These are phyloP conservation scores for Melampsora americana DNA, from an alignment of 1,284 basidiomycete species.

Conservation along the genomic window DNA sequence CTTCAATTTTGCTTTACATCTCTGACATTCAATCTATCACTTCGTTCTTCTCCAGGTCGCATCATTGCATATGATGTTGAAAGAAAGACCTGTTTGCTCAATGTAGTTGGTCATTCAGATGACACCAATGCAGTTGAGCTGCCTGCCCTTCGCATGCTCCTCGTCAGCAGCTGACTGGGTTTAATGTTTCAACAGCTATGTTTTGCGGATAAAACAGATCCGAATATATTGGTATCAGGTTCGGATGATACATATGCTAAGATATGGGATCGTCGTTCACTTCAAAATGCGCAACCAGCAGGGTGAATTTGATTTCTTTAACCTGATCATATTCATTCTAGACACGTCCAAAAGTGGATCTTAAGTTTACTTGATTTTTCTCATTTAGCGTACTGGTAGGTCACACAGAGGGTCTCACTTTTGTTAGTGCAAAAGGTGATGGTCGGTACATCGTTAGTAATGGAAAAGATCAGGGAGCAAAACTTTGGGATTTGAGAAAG, in stretches of 20 bases:
- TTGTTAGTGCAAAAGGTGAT: constrained; percentile 62
- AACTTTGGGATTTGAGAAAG: constrained; percentile 90
- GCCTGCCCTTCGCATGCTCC: background rate
- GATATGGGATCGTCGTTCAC: constrained; percentile 91
- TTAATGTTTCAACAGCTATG: constrained; percentile 60
- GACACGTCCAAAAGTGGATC: constrained; percentile 67
- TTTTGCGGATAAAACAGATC: constrained; percentile 86
- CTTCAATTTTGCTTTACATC: constrained; percentile 20
- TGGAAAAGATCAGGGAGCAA: constrained; percentile 88
- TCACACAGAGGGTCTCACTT: constrained; percentile 50
- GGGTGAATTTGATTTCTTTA: constrained; percentile 92
- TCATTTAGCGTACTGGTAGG: constrained; percentile 1
- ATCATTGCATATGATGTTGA: constrained; percentile 82
- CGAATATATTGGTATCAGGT: constrained; percentile 88
- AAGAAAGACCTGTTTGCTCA: constrained; percentile 72
- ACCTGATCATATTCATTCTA: constrained; percentile 57
- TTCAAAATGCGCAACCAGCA: constrained; percentile 77
- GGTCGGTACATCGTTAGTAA: constrained; percentile 95
- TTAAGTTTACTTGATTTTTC: background rate
- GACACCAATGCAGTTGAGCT: constrained; percentile 75
- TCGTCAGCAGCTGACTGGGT: background rate
- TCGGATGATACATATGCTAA: constrained; percentile 92
- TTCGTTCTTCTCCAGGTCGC: constrained; percentile 15
- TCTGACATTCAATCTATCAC: background rate
- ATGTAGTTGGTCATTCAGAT: constrained; percentile 75